phyloP scores from a whole-genome alignment of 371 early-diverging fungal genomes.

The Mucor indicus region DNA sequence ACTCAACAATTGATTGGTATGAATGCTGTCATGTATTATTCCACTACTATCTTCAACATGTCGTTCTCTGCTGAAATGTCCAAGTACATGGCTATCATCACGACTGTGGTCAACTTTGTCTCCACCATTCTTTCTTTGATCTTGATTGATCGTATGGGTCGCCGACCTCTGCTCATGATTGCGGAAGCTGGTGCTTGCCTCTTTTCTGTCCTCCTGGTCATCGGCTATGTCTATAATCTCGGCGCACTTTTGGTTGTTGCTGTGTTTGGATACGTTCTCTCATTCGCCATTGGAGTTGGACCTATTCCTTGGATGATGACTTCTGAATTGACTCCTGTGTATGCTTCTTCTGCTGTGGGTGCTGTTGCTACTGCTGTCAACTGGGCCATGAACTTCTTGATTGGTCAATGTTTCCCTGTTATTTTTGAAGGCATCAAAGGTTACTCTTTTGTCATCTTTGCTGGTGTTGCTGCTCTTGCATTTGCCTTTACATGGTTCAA shows the following conservation, averaged over 20 bases:
- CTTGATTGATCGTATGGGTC: conserved; percentile 74
- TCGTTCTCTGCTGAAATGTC: conserved; percentile 41
- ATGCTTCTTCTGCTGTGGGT: conserved; percentile 57
- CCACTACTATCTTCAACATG: conserved; percentile 62
- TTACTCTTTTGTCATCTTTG: conserved; percentile 24
- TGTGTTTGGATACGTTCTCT: conserved; percentile 72
- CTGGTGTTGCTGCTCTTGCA: conserved; percentile 18
- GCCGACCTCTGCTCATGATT: conserved; percentile 67
- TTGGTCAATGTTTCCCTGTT: conserved; percentile 22
- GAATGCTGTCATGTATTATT: conserved; percentile 83
- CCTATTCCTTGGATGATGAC: conserved; percentile 81
- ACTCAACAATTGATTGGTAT: conserved; percentile 85
- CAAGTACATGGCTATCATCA: conserved; percentile 57
- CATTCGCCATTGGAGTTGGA: conserved; percentile 84
- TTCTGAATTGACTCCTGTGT: conserved; percentile 68
- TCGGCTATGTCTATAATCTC: conserved; percentile 49
- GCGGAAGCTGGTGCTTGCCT: conserved; percentile 58
- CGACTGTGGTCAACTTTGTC: conserved; percentile 64
- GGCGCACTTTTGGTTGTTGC: conserved; percentile 57
- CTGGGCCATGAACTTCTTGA: conserved; percentile 45
- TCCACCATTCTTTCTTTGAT: conserved; percentile 48
- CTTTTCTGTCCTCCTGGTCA: conserved; percentile 53
- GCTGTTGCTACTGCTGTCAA: conserved; percentile 59
- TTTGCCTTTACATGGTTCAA: conserved; percentile 34
- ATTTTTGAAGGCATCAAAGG: conserved; percentile 14